Base-by-base conservation (phyloP, 192 early-diverging fungal species). In the Entomortierella chlamydospora region DNA sequence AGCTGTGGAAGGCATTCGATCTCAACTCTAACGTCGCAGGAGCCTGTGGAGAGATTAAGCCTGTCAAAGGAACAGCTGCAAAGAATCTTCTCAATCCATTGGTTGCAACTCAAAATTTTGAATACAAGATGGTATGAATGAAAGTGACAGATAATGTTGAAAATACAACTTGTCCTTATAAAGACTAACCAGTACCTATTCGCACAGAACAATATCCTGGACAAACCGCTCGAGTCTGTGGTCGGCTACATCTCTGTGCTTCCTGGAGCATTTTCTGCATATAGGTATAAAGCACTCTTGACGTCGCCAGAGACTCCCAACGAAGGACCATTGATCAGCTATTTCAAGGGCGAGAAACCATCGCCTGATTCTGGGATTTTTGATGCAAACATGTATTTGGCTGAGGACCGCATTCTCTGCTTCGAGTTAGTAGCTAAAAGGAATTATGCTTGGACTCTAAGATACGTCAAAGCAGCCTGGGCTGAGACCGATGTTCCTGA, bases 221-320 rank as follows among this genome's bases (percentile, higher is more conserved):
- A 93, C 69, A 94, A 94, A 61, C 90, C 93, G 20, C 76, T 94
- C 11, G 93, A 95, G 61, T 91, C 90, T 7, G 90, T 93, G 4
- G 92, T 93, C 82, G 94, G 94, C 25, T 94, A 94, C 62, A 95
- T 95, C 66, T 91, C 91, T 33, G 94, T 95, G 4, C 77, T 95
- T 2, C 94, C 94, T 20, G 93, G 93, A 68, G 93, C 93, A 29
- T 95, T 95, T 62, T 91, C 90, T 2, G 93, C 93, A 4, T 95
- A 95, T 61, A 83, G 93, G 12, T 95, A 90, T 69, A 72, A 68
- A 13, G 93, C 93, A 4, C 82, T 95, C 13, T 89, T 90, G 60
- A 87, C 89, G 10, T 83, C 78, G 13, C 73, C 73, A 53, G 86
- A 87, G 41, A 80, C 72, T 15, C 81, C 83, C 17, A 83, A 73